phyloP scores from a whole-genome alignment of 2,329 filamentous ascomycete species.

The Talaromyces funiculosus region DNA sequence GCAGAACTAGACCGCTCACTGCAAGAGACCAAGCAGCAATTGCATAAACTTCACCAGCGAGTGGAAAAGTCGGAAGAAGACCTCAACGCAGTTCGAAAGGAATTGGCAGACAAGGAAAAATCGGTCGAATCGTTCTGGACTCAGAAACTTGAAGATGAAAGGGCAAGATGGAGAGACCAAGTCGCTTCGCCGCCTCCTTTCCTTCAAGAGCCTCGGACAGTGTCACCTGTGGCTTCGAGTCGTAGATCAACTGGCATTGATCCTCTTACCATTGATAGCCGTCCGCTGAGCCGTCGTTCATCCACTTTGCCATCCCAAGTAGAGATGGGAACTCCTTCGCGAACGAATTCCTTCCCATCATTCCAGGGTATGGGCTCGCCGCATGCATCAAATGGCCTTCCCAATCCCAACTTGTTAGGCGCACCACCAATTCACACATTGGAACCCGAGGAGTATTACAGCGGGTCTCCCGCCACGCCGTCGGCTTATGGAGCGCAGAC shows the following conservation, averaged over 20 bases:
- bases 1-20: conserved; percentile 50
- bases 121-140: conserved; percentile 52
- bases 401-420: conserved; percentile 23
- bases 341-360: conserved; percentile 42
- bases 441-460: conserved; percentile 44
- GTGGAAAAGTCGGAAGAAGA: conserved; percentile 53
- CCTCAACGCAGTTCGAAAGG: conserved; percentile 52
- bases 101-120: conserved; percentile 56
- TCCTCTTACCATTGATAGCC: conserved; percentile 34
- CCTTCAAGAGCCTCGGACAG: conserved; percentile 33
- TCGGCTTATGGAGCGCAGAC: conserved; percentile 36
- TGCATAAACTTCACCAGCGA: conserved; percentile 40
- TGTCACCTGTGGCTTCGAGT: conserved; percentile 38
- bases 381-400: conserved; percentile 21
- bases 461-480: conserved; percentile 32
- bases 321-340: conserved; percentile 36
- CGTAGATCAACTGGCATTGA: conserved; percentile 36
- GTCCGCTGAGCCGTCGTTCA: conserved; percentile 36
- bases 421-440: conserved; percentile 36
- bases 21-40: conserved; percentile 59
- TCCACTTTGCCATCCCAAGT: conserved; percentile 34
- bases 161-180: conserved; percentile 53
- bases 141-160: conserved; percentile 61
- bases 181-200: conserved; percentile 29
- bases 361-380: conserved; percentile 24